Base-by-base conservation (phyloP, 805 yeast species). In the Yamadazyma nakazawae region DNA sequence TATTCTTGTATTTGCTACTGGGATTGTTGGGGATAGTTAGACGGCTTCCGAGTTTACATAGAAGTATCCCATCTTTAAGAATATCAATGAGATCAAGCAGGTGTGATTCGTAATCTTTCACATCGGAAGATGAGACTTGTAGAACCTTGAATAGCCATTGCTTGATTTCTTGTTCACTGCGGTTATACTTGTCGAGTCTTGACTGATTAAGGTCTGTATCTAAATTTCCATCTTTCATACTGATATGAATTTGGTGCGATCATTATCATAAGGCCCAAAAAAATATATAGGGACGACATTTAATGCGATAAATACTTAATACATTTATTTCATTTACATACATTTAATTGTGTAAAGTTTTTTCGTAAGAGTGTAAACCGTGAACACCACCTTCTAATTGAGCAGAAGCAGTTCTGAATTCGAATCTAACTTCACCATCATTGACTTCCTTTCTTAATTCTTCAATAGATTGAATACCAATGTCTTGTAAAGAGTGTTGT, bases 371-470 rank as follows among this genome's bases (percentile, higher is more conserved):
- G 79, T 89, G 89, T 72, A 94, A 81, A 65, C 96, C 91, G 74
- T 89, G 87, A 53, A 94, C 92, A 72, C 98, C 98, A 78, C 99
- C 99, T 77, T 94, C 99, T 56, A 90, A 79, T 80, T 94, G 99
- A 54, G 99, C 97, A 63, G 97, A 88, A 42, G 98, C 96, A 58
- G 98, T 91, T 82, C 99, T 89, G 73, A 85, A 84, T 77, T 94
- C 99, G 65, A 94, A 94, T 76, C 99, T 84, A 53, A 90, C 84
- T 28, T 71, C 74, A 57, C 96, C 96, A 47, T 59, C 54, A 60
- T 74, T 75, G 51, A 88, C 92, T 40, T 76, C 68, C 49, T 70
- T 70, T 64, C 85, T 85, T 68, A 94, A 80, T 36, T 71, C 82
- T 14, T 57, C 64, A 56, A 87, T 66, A 40, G 94, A 83, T 60